Base-by-base conservation (phyloP, 768 basidiomycete species). In the Tephrocybe rancida region DNA sequence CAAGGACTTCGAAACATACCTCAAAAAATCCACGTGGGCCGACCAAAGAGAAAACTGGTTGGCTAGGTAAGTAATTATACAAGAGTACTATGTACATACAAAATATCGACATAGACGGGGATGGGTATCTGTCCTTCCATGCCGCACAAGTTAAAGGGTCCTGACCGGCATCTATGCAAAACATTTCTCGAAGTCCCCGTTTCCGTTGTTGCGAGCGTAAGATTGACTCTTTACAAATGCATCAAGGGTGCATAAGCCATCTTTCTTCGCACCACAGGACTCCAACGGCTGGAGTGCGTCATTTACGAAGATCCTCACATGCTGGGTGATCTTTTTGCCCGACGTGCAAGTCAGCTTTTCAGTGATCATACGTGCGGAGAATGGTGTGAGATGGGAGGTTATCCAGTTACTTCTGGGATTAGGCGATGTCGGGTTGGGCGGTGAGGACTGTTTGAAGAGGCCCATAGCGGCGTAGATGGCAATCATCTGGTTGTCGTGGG, bases 401-500 rank as follows among this genome's bases (percentile, higher is more conserved):
- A 80, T 54, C 87, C 88, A 92, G 8, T 67, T 73, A 50, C 79
- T 58, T 14, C 53, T 57, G 1, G 68, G 62, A 24, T 79, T 66
- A 22, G 70, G 67, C 8, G 38, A 48, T 3, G 58, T 60, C 0
- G 75, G 73, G 59, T 75, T 69, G 25, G 74, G 67, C n/a, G 68
- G 58, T 5, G 9, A 45, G 13, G 49, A 50, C 56, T 78, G 79
- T 5, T 52, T 66, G 65, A 79, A 83, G 45, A 81, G 75, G 37
- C 81, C 92, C 69, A 72, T 83, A 52, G 64, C 90, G 71, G 68
- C 78, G 58, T 85, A 88, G 44, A 94, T 87, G 30, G 90, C 85
- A 35, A 90, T 73, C 83, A 95, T 90, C 63, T 88, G 76, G 66
- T 93, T 91, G 65, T 94, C 92, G 65, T 95, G 92, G 7, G 88